Base-by-base conservation (phyloP, 129 eudicot species). In the Escallonia herrerae region DNA sequence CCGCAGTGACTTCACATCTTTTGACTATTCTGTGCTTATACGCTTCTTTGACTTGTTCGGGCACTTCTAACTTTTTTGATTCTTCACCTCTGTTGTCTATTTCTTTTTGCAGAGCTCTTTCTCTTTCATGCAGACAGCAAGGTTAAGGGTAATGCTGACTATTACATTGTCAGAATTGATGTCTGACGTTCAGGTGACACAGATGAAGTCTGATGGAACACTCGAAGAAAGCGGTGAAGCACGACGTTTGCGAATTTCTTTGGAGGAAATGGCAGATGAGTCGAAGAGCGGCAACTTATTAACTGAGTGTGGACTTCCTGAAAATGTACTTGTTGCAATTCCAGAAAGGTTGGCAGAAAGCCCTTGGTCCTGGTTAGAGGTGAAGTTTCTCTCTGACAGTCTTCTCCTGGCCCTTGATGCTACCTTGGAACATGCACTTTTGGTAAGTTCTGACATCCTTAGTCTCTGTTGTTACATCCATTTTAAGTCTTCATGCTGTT, bases 181-280 rank as follows among this genome's bases (percentile, higher is more conserved):
- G 99, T 94, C 99, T 60, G 99, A 94, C 76, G 95, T 94, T 33
- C 99, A 86, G 81, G 95, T 89, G 63, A 94, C 96, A 57, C 99
- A 88, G 47, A 94, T 89, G 96, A 94, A 86, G 69, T 72, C 99
- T 65, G 96, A 94, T 78, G 99, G 99, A 69, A 94, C 83, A 64
- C 93, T 94, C 49, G 99, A 94, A 86, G 99, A 94, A 87, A 94
- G 96, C 58, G 93, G 99, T 55, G 99, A 89, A 80, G 97, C 93
- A 56, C 84, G 89, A 0, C 95, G 99, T 60, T 87, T 94, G 58
- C 78, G 96, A 53, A 94, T 84, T 66, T 94, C 99, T 45, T 79
- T 94, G 68, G 95, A 86, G 76, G 96, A 89, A 76, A 85, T 94
- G 95, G 83, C 95, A 13, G 96, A 89, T 74, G 99, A 94, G 63